These are phyloP conservation scores for Trichoderma citrinoviride DNA, from an alignment of 2,329 filamentous ascomycete species.

Conservation along the genomic window DNA sequence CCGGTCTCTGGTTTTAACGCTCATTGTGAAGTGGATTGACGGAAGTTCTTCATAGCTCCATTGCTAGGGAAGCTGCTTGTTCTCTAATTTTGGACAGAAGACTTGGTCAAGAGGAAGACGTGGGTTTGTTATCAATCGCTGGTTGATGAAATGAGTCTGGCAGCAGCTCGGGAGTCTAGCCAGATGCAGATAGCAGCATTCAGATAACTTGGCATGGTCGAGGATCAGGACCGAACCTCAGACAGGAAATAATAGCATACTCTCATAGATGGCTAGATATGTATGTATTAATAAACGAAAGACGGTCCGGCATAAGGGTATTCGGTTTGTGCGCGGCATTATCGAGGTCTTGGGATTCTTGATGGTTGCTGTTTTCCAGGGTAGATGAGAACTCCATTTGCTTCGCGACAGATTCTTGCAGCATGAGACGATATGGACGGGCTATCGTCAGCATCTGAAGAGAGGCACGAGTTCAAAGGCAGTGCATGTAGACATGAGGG, in stretches of 20 bases:
- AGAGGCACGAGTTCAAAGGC: too few species aligned
- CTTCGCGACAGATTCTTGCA: too few species aligned
- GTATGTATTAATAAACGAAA: too few species aligned
- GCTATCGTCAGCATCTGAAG: too few species aligned
- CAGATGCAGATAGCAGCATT: neutral
- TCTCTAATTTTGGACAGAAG: neutral
- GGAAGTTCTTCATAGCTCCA: neutral
- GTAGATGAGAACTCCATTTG: neutral
- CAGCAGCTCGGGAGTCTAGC: constrained; percentile 6
- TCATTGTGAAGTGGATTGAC: neutral
- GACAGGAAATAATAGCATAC: neutral
- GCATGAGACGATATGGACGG: too few species aligned
- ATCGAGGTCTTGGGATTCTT: neutral
- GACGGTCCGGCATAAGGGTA: too few species aligned
- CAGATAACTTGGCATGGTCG: too few species aligned
- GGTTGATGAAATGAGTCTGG: neutral
- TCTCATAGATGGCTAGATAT: too few species aligned
- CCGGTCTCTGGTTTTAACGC: neutral
- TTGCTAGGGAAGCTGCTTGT: neutral
- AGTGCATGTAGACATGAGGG: too few species aligned
- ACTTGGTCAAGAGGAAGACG: neutral
- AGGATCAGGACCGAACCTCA: neutral
- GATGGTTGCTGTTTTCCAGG: neutral
- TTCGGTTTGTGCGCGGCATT: too few species aligned
- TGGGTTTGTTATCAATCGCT: neutral